phyloP scores from a whole-genome alignment of 768 basidiomycete genomes.

The Boletus rufocinnamomeus region DNA sequence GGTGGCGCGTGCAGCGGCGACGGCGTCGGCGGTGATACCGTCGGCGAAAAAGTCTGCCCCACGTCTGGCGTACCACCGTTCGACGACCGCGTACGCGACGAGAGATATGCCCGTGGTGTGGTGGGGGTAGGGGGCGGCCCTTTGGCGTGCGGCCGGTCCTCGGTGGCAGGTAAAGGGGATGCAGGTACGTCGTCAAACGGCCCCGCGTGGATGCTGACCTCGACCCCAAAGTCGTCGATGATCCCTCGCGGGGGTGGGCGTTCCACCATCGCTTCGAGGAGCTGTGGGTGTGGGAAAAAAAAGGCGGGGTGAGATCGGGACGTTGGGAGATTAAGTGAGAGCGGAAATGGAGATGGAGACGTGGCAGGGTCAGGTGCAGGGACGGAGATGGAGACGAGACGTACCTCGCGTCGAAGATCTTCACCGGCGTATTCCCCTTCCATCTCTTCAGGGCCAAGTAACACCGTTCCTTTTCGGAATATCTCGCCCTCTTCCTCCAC shows the following conservation, averaged over 20 bases:
- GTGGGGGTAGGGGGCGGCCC: slow-evolving; percentile 21
- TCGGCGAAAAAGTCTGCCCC: slow-evolving; percentile 10
- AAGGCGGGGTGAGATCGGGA: background rate
- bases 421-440: slow-evolving; percentile 89
- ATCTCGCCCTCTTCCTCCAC: slow-evolving; percentile 96
- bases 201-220: slow-evolving; percentile 23
- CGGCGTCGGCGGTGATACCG: slow-evolving; percentile 30
- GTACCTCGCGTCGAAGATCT: slow-evolving; percentile 77
- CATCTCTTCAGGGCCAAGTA: slow-evolving; percentile 84
- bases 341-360: background rate
- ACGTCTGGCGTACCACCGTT: background rate
- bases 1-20: slow-evolving; percentile 7
- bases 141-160: slow-evolving; percentile 35
- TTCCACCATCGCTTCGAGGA: slow-evolving; percentile 85
- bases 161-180: slow-evolving; percentile 17
- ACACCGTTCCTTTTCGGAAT: slow-evolving; percentile 84
- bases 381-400: slow-evolving; percentile 12
- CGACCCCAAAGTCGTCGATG: slow-evolving; percentile 59
- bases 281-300: slow-evolving; percentile 44
- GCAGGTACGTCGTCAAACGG: slow-evolving; percentile 18
- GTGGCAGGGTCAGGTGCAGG: background rate
- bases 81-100: slow-evolving; percentile 48
- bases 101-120: slow-evolving; percentile 59
- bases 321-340: background rate
- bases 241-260: slow-evolving; percentile 77